phyloP scores from a whole-genome alignment of 805 yeast species.

The Candida ovalis region DNA sequence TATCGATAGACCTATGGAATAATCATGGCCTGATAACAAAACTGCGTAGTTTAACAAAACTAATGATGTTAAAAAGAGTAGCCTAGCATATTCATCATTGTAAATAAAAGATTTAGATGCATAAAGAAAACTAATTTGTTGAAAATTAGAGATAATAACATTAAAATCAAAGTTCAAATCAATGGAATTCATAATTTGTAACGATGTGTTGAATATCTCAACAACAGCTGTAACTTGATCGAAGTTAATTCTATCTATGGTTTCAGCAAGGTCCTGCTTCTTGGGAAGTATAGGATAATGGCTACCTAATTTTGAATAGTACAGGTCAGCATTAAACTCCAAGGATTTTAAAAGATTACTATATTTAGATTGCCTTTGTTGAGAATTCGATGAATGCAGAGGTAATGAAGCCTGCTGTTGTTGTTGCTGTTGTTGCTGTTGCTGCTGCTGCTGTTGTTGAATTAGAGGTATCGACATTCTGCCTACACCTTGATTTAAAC shows the following conservation, averaged over 20 bases:
- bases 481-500: conserved; percentile 21
- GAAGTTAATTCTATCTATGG: conserved; percentile 26
- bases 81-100: conserved; percentile 23
- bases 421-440: conserved; percentile 12
- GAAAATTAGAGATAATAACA: conserved; percentile 34
- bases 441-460: conserved; percentile 5
- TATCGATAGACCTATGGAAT: conserved; percentile 53
- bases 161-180: conserved; percentile 27
- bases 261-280: conserved; percentile 23
- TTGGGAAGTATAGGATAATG: conserved; percentile 45
- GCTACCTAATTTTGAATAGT: conserved; percentile 41
- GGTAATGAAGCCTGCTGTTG: not conserved
- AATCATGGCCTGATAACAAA: conserved; percentile 55
- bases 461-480: conserved; percentile 11
- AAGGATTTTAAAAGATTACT: conserved; percentile 23
- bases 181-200: conserved; percentile 35
- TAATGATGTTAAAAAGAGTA: conserved; percentile 36
- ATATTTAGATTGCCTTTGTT: conserved; percentile 18
- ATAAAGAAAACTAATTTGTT: conserved; percentile 34
- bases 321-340: conserved; percentile 35
- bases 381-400: conserved; percentile 1
- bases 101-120: conserved; percentile 32
- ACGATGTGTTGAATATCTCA: conserved; percentile 39
- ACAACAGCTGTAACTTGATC: conserved; percentile 31
- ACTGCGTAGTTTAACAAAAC: conserved; percentile 51